These are phyloP conservation scores for Populus pruinosa DNA, from an alignment of 345 rosid species.

Conservation along the genomic window DNA sequence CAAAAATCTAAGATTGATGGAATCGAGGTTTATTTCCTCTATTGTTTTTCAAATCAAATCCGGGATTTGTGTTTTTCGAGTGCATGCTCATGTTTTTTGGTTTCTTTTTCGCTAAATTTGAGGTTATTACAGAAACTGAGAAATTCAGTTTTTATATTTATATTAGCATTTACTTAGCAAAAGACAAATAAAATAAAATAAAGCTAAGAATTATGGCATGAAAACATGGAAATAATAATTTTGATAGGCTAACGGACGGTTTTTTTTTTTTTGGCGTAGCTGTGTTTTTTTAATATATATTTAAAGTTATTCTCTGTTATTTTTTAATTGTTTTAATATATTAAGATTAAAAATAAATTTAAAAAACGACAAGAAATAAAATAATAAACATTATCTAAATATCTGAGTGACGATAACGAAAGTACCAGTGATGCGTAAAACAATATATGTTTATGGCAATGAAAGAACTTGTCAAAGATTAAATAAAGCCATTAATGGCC, in stretches of 20 bases:
- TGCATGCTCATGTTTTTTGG: background rate
- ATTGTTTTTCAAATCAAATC: background rate
- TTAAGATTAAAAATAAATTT: too few relatives aligned
- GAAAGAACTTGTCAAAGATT: too few relatives aligned
- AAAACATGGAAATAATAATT: background rate
- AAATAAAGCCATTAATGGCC: background rate
- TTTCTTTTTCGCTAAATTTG: background rate
- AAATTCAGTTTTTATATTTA: background rate
- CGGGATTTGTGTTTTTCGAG: background rate
- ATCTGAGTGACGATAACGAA: too few relatives aligned
- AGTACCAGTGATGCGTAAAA: too few relatives aligned
- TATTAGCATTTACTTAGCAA: background rate
- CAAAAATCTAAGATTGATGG: slow-evolving; percentile 1
- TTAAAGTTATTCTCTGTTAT: background rate
- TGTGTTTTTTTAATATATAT: background rate
- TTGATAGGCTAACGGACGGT: background rate
- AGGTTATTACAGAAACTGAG: background rate
- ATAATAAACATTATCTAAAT: too few relatives aligned
- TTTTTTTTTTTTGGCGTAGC: background rate
- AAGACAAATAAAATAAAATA: background rate
- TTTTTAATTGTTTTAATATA: too few relatives aligned
- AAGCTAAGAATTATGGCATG: background rate
- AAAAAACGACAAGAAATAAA: too few relatives aligned
- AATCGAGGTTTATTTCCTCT: background rate
- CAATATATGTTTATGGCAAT: too few relatives aligned